phyloP scores from a whole-genome alignment of 129 eudicot genomes.

The Apium graveolens region DNA sequence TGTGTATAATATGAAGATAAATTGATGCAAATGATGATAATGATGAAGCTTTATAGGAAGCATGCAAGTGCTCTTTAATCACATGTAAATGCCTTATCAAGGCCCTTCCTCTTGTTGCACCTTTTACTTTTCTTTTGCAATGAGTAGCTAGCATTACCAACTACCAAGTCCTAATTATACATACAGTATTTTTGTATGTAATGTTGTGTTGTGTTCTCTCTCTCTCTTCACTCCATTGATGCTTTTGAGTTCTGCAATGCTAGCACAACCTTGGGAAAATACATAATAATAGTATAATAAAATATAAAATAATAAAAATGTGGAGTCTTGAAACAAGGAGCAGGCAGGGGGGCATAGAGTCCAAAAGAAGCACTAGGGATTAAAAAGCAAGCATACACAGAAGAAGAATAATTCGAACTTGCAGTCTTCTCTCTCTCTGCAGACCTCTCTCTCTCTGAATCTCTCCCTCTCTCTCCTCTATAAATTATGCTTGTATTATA shows the following conservation, averaged over 20 bases:
- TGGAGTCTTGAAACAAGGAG: not conserved
- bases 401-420: constrained; percentile 48
- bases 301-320: not conserved
- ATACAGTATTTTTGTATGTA: not conserved
- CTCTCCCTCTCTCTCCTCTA: not conserved
- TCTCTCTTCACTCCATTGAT: not conserved
- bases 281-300: not conserved
- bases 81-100: constrained; percentile 40
- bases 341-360: constrained; percentile 5
- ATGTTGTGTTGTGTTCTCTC: not conserved
- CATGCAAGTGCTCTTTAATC: constrained; percentile 56
- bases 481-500: no score
- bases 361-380: constrained; percentile 18
- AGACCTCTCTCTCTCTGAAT: not conserved
- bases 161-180: not conserved
- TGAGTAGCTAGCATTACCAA: not conserved
- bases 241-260: constrained; percentile 3
- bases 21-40: constrained; percentile 23
- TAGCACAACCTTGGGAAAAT: constrained; percentile 28
- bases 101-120: constrained; percentile 9
- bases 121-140: constrained; percentile 14
- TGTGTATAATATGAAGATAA: not conserved
- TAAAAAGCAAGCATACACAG: constrained; percentile 27
- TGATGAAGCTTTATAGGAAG: constrained; percentile 46
- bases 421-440: constrained; percentile 32